Evolutionary conservation across 1,284 basidiomycete genomes (phyloP), one percentile per base, ranked within the genome.

Genomic region (Pseudozyma tsukubaensis): DNA sequence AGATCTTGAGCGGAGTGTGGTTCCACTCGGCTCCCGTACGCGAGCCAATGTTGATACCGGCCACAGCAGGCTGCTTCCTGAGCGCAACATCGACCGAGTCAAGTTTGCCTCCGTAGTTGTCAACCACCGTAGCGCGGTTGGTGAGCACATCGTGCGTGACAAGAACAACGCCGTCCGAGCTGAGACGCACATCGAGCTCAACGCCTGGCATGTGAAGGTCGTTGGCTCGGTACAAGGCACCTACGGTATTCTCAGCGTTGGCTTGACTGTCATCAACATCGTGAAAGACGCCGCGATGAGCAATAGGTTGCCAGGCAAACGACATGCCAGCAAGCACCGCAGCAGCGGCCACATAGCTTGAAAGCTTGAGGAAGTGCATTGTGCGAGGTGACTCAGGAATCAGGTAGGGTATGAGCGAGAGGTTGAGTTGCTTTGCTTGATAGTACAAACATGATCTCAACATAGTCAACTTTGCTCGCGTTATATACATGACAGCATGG

Each of bases 201-300:
- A 56, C 54, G 39, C 44, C 54, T 36, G 44, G 43, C 44, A 47
- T n/a, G 6, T 48, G 16, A 24, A 56, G 54, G 21, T 39, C 54
- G 8, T 48, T 19, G 29, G 54, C 54, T 18, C 54, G 54, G 21
- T 56, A 56, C 4, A 56, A 19, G 4, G 54, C 35, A 8, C 54
- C 44, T 9, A 56, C 45, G 2, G 35, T 48, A 21, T 56, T 56
- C 36, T 56, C 54, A 21, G 54, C 32, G 14, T 47, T 56, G 44
- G 43, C 44, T 35, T 56, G 54, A 12, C 54, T 21, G 45, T 56
- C 54, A 45, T 56, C 54, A 3, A 56, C 54, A 32, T 48, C 44
- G 35, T 56, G 54, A 35, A 56, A 56, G 36, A 48, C 54, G 18
- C 54, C 54, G 21, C 54, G 54, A 16, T 56, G 54, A 21, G 54